A percentile compares a stretch with the other conserved stretches of the same genome.
Evolutionary conservation across 768 basidiomycete species (phyloP).

Genomic region (Termitomyces sp.): DNA sequence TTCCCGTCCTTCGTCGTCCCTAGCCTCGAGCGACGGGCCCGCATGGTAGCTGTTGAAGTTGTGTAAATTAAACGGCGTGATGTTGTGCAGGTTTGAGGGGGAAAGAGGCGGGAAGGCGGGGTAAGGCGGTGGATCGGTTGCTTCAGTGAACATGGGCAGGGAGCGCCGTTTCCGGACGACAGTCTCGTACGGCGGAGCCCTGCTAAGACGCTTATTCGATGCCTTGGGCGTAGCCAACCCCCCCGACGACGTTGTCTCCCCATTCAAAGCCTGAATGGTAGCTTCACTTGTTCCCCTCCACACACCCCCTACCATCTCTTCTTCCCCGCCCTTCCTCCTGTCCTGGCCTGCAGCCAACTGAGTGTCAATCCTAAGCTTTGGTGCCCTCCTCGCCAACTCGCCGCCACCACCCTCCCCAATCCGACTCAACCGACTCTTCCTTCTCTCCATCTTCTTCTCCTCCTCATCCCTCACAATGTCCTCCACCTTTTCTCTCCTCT

Average conservation of each 20-base stretch:
- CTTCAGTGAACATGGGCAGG: conserved; percentile 63
- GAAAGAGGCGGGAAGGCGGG: conserved; percentile 30
- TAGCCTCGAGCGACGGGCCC: conserved; percentile 32
- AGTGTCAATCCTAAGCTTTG: conserved; percentile 3
- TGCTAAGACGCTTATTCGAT: conserved; percentile 25
- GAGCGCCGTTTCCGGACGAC: conserved; percentile 53
- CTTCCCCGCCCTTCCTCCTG: not conserved
- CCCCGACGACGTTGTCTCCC: not conserved
- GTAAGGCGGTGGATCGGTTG: conserved; percentile 66
- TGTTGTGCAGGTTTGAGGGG: not conserved
- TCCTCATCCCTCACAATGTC: conserved; percentile 26
- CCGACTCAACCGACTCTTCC: conserved; percentile 4
- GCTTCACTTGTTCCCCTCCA: not conserved
- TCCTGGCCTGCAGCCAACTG: not conserved
- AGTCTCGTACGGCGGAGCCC: conserved; percentile 32
- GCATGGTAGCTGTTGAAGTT: not conserved
- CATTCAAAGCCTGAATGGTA: not conserved
- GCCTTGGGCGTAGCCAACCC: not conserved
- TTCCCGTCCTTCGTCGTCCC: conserved; percentile 86
- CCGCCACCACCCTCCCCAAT: not conserved
- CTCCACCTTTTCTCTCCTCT: conserved; percentile 28
- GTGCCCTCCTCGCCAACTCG: not conserved
- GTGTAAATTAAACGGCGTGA: conserved; percentile 7
- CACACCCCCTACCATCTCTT: not conserved
- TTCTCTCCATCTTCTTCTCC: conserved; percentile 15